Percentiles rank a stretch among this genome's conserved stretches.
These are phyloP conservation scores for Phaeosphaeria sp. DNA, from an alignment of 2,329 filamentous ascomycete species.

Conservation along the genomic window DNA sequence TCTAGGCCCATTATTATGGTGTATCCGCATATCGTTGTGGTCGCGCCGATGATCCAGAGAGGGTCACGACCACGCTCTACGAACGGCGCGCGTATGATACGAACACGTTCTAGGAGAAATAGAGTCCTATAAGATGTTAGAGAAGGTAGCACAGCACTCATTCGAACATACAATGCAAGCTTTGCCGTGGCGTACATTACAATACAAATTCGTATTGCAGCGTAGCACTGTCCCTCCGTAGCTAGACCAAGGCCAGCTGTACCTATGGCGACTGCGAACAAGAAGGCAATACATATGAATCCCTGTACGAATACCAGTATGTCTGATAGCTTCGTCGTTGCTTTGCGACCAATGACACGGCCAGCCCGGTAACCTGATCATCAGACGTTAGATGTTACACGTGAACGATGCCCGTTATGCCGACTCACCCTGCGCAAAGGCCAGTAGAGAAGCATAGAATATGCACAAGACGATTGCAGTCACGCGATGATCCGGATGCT, in stretches of 20 bases:
- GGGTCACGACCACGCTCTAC: conserved; percentile 35
- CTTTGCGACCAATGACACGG: conserved; percentile 15
- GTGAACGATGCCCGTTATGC: background rate
- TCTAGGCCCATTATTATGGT: conserved; percentile 25
- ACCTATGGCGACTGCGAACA: conserved; percentile 34
- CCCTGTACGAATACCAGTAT: conserved; percentile 26
- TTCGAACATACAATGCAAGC: conserved; percentile 25
- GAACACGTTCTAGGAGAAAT: conserved; percentile 48
- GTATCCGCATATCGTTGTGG: conserved; percentile 27
- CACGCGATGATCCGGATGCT: conserved; percentile 11
- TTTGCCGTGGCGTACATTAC: conserved; percentile 44
- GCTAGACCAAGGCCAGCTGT: conserved; percentile 36
- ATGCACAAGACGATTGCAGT: conserved; percentile 21
- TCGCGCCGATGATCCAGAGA: conserved; percentile 38
- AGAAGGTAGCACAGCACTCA: background rate
- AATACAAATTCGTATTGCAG: conserved; percentile 45
- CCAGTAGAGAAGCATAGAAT: conserved; percentile 18
- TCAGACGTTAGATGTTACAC: background rate
- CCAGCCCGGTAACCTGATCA: conserved; percentile 25
- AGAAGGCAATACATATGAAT: conserved; percentile 26
- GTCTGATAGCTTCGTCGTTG: conserved; percentile 16
- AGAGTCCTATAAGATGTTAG: conserved; percentile 29
- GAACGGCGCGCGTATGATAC: conserved; percentile 41
- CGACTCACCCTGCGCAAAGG: conserved; percentile 23
- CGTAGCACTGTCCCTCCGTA: conserved; percentile 32